These are phyloP conservation scores for Lipomyces yarrowii DNA, from an alignment of 1,139 yeast species.

Conservation along the genomic window DNA sequence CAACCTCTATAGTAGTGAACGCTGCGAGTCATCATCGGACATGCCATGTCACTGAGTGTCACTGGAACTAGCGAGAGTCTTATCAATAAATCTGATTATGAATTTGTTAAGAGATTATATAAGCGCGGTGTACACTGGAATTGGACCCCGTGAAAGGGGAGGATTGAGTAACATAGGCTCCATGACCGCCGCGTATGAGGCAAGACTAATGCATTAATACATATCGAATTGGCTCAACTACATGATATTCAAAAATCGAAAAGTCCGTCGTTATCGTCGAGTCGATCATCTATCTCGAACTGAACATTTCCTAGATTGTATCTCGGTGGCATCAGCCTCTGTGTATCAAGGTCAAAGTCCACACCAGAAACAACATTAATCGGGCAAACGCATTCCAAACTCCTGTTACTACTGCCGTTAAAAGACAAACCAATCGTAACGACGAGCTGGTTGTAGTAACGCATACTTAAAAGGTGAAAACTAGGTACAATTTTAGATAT, in stretches of 20 bases:
- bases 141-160: background rate
- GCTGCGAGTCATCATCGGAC: no score
- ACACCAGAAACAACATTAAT: background rate
- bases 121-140: background rate
- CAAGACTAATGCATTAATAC: background rate
- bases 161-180: background rate
- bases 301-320: background rate
- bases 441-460: background rate
- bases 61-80: no score
- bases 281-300: background rate
- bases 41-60: no score
- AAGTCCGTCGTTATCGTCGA: background rate
- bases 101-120: no score
- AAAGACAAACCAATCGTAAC: background rate
- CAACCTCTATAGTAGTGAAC: no score
- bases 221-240: background rate
- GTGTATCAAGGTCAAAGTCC: conserved; percentile 2
- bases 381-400: background rate
- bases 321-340: conserved; percentile 3
- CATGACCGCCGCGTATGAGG: background rate
- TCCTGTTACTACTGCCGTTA: background rate
- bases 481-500: conserved; percentile 1
- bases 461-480: background rate
- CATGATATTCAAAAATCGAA: background rate
- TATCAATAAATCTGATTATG: no score